phyloP scores from a whole-genome alignment of 352 stramenopile genomes.

The Pythium myriotylum region DNA sequence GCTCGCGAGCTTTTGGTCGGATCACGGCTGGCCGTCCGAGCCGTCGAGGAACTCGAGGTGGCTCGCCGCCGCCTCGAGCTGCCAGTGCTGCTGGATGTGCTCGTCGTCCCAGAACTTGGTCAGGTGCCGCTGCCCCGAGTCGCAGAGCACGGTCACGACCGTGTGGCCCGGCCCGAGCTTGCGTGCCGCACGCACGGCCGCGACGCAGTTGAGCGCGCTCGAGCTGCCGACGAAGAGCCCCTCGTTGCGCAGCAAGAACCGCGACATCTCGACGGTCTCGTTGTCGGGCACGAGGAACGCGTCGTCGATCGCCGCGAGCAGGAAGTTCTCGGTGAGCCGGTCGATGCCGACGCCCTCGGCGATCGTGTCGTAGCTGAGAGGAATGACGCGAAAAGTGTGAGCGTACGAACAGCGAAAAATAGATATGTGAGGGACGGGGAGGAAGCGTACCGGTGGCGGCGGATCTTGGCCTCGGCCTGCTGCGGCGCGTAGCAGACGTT shows the following conservation, averaged over 20 bases:
- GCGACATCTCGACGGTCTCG: conserved; percentile 97
- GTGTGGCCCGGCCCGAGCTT: conserved; percentile 81
- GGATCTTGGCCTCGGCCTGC: conserved; percentile 92
- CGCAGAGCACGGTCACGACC: conserved; percentile 87
- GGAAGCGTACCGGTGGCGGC: conserved; percentile 76
- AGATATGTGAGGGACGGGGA: not conserved
- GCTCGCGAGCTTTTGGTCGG: too few relatives aligned
- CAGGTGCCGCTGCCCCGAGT: conserved; percentile 88
- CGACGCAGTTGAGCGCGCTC: conserved; percentile 86
- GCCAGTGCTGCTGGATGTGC: conserved; percentile 71
- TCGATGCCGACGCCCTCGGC: conserved; percentile 98
- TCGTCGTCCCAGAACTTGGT: conserved; percentile 89
- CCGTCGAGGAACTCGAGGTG: conserved; percentile 76
- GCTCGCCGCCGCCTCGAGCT: conserved; percentile 51
- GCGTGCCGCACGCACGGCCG: conserved; percentile 67
- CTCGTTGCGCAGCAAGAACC: conserved; percentile 95
- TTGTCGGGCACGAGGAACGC: conserved; percentile 92
- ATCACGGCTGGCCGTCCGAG: conserved; percentile 25
- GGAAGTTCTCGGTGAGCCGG: conserved; percentile 96
- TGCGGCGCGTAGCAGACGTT: conserved; percentile 96
- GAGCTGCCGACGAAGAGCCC: conserved; percentile 95
- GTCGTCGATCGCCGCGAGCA: conserved; percentile 87
- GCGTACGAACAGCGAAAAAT: not conserved
- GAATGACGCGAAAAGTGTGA: not conserved
- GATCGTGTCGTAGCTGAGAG: conserved; percentile 95